Evolutionary conservation across 306 rosid genomes (phyloP).

Genomic region (Acmispon strigosus): DNA sequence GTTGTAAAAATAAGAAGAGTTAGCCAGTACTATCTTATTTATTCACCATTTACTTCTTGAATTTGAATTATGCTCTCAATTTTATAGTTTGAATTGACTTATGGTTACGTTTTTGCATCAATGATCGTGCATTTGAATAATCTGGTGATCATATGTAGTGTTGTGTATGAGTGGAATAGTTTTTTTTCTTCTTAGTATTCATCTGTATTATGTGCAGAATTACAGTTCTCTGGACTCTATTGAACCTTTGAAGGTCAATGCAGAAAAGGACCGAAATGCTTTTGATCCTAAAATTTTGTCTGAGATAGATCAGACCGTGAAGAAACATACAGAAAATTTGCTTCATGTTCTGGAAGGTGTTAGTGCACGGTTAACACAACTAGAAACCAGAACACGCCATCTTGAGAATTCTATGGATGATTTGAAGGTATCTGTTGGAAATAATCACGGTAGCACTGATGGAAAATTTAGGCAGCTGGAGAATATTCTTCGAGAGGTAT

Average conservation of each 20-base stretch:
- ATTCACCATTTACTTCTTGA: background rate
- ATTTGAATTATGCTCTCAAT: background rate
- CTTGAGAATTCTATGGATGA: conserved; percentile 79
- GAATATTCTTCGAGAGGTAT: conserved; percentile 81
- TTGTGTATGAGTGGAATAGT: background rate
- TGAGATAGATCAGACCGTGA: conserved; percentile 72
- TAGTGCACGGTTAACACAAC: conserved; percentile 69
- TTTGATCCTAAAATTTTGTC: conserved; percentile 43
- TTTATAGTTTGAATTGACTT: background rate
- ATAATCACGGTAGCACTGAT: conserved; percentile 70
- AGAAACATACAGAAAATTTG: conserved; percentile 64
- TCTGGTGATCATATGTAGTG: conserved; percentile 2
- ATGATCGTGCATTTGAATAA: background rate
- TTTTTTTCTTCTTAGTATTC: conserved; percentile 10
- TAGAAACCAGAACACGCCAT: conserved; percentile 66
- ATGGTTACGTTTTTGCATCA: background rate
- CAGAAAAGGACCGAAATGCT: conserved; percentile 48
- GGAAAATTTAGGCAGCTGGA: conserved; percentile 76
- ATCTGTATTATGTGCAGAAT: conserved; percentile 39
- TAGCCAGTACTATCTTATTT: background rate
- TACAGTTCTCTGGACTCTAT: conserved; percentile 61
- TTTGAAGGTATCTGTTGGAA: conserved; percentile 67
- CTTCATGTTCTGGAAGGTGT: conserved; percentile 72
- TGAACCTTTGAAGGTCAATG: conserved; percentile 53
- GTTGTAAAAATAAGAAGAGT: background rate